Percentiles rank a stretch among this genome's conserved stretches.
These are phyloP conservation scores for Metarhizium humberi DNA, from an alignment of 2,329 filamentous ascomycete genomes.

Conservation along the genomic window DNA sequence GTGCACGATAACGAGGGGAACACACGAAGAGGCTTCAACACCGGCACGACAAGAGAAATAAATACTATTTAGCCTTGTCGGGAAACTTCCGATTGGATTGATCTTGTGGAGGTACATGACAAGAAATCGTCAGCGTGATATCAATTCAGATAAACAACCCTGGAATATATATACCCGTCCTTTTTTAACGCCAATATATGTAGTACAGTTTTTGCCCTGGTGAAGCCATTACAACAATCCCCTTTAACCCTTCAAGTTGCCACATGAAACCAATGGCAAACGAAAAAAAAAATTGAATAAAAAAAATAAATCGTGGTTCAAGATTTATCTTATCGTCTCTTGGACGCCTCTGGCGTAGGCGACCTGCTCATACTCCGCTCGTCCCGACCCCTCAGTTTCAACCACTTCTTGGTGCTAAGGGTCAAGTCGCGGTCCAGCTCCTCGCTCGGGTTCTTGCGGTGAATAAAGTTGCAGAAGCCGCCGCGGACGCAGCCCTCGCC, in stretches of 20 bases:
- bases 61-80: not conserved
- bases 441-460: conserved; percentile 84
- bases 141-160: conserved; percentile 7
- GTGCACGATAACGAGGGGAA: not conserved
- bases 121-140: conserved; percentile 4
- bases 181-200: conserved; percentile 15
- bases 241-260: not conserved
- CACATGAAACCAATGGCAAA: too few relatives aligned
- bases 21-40: conserved; percentile 3
- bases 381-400: conserved; percentile 75
- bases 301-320: not conserved
- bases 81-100: conserved; percentile 4
- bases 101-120: conserved; percentile 6
- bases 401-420: conserved; percentile 91
- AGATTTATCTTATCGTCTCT: conserved; percentile 45
- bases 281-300: not conserved
- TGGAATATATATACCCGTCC: conserved; percentile 11
- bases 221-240: not conserved
- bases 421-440: conserved; percentile 85
- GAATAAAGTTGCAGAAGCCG: conserved; percentile 99
- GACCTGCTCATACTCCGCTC: conserved; percentile 73
- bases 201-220: not conserved
- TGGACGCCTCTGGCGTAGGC: conserved; percentile 76
- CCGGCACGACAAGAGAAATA: not conserved
- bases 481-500: conserved; percentile 93